Base-by-base conservation (phyloP, 2,329 filamentous ascomycete genomes). In the Pyricularia pennisetigena region DNA sequence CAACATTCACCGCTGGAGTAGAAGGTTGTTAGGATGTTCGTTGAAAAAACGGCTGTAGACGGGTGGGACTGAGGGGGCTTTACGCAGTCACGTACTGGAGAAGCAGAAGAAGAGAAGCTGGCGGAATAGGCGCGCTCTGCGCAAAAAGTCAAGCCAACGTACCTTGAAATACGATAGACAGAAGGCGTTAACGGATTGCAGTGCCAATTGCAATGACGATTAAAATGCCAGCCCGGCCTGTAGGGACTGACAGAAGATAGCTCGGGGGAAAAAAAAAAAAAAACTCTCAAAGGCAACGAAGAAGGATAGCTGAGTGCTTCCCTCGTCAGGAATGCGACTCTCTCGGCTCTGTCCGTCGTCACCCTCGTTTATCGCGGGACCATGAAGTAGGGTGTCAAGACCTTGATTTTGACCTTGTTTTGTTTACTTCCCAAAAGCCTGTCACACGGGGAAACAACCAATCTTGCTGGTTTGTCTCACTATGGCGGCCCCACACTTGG, bases 261-360 rank as follows among this genome's bases (percentile, higher is more conserved):
- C 24, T 16, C 24, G 26, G 29, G 10, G 12, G 16, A 61, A 10
- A 9, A 23, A 24, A 23, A 59, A 24, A 59, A 24, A 24, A 35
- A 12, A 35, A n/a, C n/a, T n/a, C n/a, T n/a, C 32, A 35, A 49
- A n/a, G 41, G 41, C 41, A 20, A 20, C 71, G 71, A 70, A 69
- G 26, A 28, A 61, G n/a, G 57, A 26, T 72, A 69, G 69, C 68
- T 67, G 68, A 69, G 62, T 67, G 23, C 26, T 28, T 62, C 7
- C 59, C 24, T 62, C 59, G 59, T 74, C 72, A 72, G 72, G 69
- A 70, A 69, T 74, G 73, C 70, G 71, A 72, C 41, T 20, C 59
- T 62, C 57, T 62, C 59, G 59, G 59, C 59, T 62, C 59, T 62
- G 59, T 26, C 59, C 59, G 59, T 62, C 16, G 59, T 28, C 59